These are phyloP conservation scores for Pleurotus platypus DNA, from an alignment of 768 basidiomycete species.

Conservation along the genomic window DNA sequence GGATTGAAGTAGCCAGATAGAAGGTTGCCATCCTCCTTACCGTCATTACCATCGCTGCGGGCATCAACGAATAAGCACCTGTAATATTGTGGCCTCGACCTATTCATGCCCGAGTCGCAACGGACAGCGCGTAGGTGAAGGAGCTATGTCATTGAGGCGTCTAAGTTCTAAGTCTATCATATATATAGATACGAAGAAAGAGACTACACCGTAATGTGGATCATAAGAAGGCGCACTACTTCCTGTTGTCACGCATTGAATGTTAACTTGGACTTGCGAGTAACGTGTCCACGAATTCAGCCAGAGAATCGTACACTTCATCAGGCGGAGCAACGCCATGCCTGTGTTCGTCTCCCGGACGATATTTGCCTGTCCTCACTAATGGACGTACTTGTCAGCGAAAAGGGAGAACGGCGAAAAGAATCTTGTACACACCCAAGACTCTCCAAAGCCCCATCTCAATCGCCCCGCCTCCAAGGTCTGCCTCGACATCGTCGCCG, in stretches of 20 bases:
- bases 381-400: neutral
- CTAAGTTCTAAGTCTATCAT: too few species aligned
- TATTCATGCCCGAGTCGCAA: too few species aligned
- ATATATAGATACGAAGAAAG: too few species aligned
- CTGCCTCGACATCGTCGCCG: slow-evolving; percentile 65
- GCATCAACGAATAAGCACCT: too few species aligned
- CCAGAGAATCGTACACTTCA: slow-evolving; percentile 50
- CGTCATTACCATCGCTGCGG: too few species aligned
- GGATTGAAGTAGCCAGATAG: too few species aligned
- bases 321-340: slow-evolving; percentile 40
- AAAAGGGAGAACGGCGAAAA: neutral
- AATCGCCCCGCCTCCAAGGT: slow-evolving; percentile 59
- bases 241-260: neutral
- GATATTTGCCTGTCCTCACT: slow-evolving; percentile 73
- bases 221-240: too few species aligned
- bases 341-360: slow-evolving; percentile 51
- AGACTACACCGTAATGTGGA: too few species aligned
- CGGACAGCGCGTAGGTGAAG: too few species aligned
- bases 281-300: slow-evolving; percentile 49
- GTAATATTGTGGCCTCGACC: too few species aligned
- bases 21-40: too few species aligned
- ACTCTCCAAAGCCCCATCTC: slow-evolving; percentile 61
- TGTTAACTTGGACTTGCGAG: slow-evolving; percentile 7
- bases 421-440: slow-evolving; percentile 41
- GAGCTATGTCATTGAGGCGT: too few species aligned